These are phyloP conservation scores for Colletotrichum sp. DNA, from an alignment of 2,329 filamentous ascomycete species.

Conservation along the genomic window DNA sequence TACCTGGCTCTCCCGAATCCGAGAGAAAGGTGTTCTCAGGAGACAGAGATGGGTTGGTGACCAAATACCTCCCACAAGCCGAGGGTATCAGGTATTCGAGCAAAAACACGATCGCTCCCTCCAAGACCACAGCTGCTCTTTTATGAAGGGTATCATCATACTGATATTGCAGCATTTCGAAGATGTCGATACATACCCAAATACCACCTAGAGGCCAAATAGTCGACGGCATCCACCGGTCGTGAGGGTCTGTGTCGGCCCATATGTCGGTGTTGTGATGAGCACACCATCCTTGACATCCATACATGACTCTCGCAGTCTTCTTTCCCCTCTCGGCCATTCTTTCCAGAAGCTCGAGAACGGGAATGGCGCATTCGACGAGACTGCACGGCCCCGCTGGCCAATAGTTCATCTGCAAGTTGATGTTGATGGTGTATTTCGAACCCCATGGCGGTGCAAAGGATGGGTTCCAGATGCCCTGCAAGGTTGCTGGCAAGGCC, in stretches of 20 bases:
- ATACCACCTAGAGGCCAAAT: constrained; percentile 44
- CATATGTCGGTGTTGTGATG: constrained; percentile 43
- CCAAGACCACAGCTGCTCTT: constrained; percentile 29
- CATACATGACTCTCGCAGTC: constrained; percentile 36
- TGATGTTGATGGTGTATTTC: constrained; percentile 51
- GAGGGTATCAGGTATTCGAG: constrained; percentile 30
- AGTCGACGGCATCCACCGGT: constrained; percentile 34
- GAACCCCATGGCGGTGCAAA: constrained; percentile 44
- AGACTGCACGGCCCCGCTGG: constrained; percentile 24
- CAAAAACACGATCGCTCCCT: constrained; percentile 33
- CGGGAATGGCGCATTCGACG: constrained; percentile 9
- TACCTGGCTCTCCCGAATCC: constrained; percentile 38
- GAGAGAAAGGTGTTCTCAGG: constrained; percentile 29
- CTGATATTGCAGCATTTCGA: constrained; percentile 39
- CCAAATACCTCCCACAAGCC: constrained; percentile 26
- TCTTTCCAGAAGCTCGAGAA: constrained; percentile 34
- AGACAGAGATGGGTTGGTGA: constrained; percentile 30
- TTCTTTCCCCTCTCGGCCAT: constrained; percentile 35
- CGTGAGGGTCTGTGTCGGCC: constrained; percentile 38
- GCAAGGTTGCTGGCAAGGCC: constrained; percentile 44
- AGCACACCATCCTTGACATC: constrained; percentile 33
- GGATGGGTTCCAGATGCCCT: constrained; percentile 47
- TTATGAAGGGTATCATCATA: constrained; percentile 33
- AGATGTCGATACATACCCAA: constrained; percentile 44
- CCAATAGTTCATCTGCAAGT: constrained; percentile 48